Evolutionary conservation across 345 rosid species (phyloP), one percentile per base, ranked within the genome.

Genomic region (Boechera divaricarpa): DNA sequence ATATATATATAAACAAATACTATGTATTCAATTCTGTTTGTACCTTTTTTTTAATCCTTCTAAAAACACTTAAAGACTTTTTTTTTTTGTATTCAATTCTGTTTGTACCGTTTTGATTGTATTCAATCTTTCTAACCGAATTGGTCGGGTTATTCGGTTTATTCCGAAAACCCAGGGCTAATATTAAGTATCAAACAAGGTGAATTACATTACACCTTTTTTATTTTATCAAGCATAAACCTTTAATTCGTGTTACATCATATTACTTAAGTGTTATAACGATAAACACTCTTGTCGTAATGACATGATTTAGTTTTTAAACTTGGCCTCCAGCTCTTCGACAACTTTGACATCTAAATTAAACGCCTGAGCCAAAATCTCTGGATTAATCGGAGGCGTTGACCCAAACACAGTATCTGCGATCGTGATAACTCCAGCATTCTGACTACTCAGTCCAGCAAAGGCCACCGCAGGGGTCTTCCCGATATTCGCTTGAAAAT

Each of bases 361-460:
- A 68, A 86, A 86, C 1, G 89, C 88, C 60, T 18, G 66, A 55
- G 84, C 75, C 1, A 85, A 35, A 44, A 83, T 33, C 0, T 82
- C 83, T 3, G 86, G 86, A 63, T 82, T 78, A 15, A 80, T 72
- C 0, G 77, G 52, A 54, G 84, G 80, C 11, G 55, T 29, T 1
- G 80, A 75, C 7, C 84, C 75, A 78, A 60, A 73, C 29, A 86
- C 72, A 2, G 87, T 83, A 4, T 79, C 67, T 5, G 82, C 84
- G 18, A 77, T 67, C 1, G 83, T 80, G 13, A 76, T 56, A 2
- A 77, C 81, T 41, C 81, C 84, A 78, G 73, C 74, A 0, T 65
- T 80, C 57, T 81, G 85, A 13, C 81, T 80, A 67, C 81, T 72
- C 10, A 70, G 13, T 55, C 77, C 81, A 0, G 77, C 81, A 71